Percentiles rank a stretch among this genome's conserved stretches.
Evolutionary conservation across 306 rosid genomes (phyloP).

Genomic region (Rosa rugosa): DNA sequence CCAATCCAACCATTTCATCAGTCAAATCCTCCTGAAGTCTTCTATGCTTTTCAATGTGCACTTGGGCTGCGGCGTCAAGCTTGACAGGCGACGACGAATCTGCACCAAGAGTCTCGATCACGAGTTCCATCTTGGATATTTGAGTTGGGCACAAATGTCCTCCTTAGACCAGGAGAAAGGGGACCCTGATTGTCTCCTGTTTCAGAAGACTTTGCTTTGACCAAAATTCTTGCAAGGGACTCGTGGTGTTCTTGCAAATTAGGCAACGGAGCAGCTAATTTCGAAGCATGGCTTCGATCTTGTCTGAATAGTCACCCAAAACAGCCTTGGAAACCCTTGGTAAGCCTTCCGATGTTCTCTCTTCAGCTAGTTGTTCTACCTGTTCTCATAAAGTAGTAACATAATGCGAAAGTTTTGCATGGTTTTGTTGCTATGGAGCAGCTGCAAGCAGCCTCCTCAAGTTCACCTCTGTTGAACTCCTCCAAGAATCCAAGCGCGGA

Average conservation of each 20-base stretch:
- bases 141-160: conserved; percentile 66
- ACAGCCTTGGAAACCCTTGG: conserved; percentile 81
- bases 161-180: conserved; percentile 69
- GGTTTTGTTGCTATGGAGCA: conserved; percentile 84
- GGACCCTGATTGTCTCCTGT: conserved; percentile 36
- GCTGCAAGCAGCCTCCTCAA: conserved; percentile 51
- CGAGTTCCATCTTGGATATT: conserved; percentile 47
- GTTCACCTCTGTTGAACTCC: conserved; percentile 62
- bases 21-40: conserved; percentile 95
- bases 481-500: too few species aligned
- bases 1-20: conserved; percentile 91
- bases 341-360: conserved; percentile 73
- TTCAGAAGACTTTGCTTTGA: conserved; percentile 44
- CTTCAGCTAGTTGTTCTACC: conserved; percentile 80
- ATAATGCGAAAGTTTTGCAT: conserved; percentile 84
- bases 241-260: conserved; percentile 46
- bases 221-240: conserved; percentile 34
- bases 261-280: conserved; percentile 42
- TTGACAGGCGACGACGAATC: conserved; percentile 59
- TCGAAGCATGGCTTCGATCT: conserved; percentile 80
- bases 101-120: conserved; percentile 39
- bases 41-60: conserved; percentile 85
- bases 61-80: conserved; percentile 68
- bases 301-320: conserved; percentile 75
- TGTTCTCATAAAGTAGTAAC: conserved; percentile 84